Evolutionary conservation across 306 rosid genomes (phyloP), one percentile per base, ranked within the genome.

Genomic region (Canavalia ensiformis): DNA sequence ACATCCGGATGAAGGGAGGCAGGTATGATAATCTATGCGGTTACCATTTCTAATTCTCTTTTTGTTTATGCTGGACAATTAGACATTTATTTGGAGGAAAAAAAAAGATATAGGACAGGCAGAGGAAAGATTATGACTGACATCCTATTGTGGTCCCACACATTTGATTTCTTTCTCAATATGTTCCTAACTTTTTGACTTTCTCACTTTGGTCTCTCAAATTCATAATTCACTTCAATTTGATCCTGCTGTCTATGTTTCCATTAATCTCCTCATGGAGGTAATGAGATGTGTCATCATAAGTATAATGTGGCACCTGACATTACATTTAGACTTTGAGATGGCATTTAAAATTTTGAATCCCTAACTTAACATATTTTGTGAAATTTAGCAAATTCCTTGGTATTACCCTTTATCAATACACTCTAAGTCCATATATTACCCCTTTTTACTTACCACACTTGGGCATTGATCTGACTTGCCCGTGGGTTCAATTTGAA

Each of bases 1-100:
- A 13, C 82, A 68, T 90, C 75, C 90, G 94, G 68, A 91, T 95
- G 99, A 95, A 95, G 80, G 99, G 99, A 71, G 99, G 99, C 91
- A 95, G 99, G 98, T 91, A 79, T 77, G 84, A 67, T 29, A 71
- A 76, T 73, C 58, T 75, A 56, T 59, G 46, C 34, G 30, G 37
- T 84, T 55, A 55, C 54, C 65, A 33, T 59, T 56, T 64, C 68
- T 56, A 41, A 12, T 57, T 68, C 46, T 66, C 37, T 28, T 81
- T 39, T 58, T 70, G 34, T 37, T 74, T 82, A 70, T 69, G 80
- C 77, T 49, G 70, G 65, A 57, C 33, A 25, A 30, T 39, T 70
- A 55, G 73, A 78, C 44, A 67, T 41, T 66, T 41, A 68, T 68
- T 77, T 82, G 25, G 18, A 68, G 31, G 18, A 10, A 4, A 74